phyloP scores from a whole-genome alignment of 306 rosid genomes.

The Castanea sativa region DNA sequence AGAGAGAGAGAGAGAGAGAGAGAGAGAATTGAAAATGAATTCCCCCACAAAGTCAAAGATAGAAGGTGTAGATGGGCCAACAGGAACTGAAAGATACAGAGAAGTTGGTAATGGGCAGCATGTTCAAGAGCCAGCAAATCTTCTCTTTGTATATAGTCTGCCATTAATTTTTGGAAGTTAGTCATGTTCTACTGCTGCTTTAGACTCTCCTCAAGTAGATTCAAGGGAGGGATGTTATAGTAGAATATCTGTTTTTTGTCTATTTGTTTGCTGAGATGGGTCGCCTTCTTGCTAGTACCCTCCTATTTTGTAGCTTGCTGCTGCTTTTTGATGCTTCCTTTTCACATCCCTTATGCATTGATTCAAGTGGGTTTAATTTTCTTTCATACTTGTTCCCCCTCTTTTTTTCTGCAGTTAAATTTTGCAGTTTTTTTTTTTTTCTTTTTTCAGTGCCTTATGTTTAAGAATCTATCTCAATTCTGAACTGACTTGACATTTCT shows the following conservation, averaged over 20 bases:
- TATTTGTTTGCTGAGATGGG: conserved; percentile 46
- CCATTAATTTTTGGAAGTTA: conserved; percentile 13
- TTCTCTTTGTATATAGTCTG: not conserved
- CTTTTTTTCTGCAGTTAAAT: not conserved
- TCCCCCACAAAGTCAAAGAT: not conserved
- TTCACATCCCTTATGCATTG: conserved; percentile 78
- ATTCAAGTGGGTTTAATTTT: conserved; percentile 63
- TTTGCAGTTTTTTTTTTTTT: not conserved
- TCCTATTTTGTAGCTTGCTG: conserved; percentile 48
- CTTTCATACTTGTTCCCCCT: not conserved
- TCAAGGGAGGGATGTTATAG: conserved; percentile 27
- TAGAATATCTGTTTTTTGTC: conserved; percentile 1
- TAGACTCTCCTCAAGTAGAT: conserved; percentile 19
- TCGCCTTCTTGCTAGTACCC: conserved; percentile 33
- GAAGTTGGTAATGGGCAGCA: conserved; percentile 19
- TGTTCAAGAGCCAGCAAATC: conserved; percentile 14
- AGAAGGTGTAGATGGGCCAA: conserved; percentile 14
- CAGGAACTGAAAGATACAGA: conserved; percentile 5
- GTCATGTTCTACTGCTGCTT: not conserved
- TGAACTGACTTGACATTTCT: not conserved
- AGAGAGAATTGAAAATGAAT: not conserved
- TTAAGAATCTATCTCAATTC: conserved; percentile 7
- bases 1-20: conserved; percentile 1
- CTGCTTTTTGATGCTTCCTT: conserved; percentile 52
- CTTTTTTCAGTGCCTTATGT: not conserved